phyloP scores from a whole-genome alignment of 345 rosid genomes.

The Nephelium lappaceum region DNA sequence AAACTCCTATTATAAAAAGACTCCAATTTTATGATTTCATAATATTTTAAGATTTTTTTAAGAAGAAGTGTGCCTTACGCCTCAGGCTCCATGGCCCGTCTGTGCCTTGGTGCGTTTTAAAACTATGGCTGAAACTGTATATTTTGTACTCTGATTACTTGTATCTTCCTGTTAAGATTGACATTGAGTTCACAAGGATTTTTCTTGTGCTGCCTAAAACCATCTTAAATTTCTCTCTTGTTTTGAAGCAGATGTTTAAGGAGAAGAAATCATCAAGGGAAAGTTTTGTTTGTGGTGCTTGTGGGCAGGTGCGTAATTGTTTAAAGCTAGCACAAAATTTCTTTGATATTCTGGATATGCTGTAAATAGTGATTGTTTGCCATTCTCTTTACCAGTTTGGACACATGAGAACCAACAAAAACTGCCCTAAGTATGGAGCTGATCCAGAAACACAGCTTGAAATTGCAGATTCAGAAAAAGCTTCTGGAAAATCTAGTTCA shows the following conservation, averaged over 20 bases:
- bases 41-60: too few species aligned
- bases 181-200: background rate
- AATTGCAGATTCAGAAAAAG: constrained; percentile 56
- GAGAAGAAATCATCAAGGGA: constrained; percentile 97
- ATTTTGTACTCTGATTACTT: constrained; percentile 1
- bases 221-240: constrained; percentile 2
- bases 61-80: too few species aligned
- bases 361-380: constrained; percentile 13
- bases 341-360: background rate
- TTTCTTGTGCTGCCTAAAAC: background rate
- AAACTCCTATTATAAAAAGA: too few species aligned
- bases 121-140: too few species aligned
- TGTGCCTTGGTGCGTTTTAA: too few species aligned
- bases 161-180: background rate
- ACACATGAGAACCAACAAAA: constrained; percentile 97
- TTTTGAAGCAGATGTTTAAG: constrained; percentile 59
- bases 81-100: too few species aligned
- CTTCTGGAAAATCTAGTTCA: constrained; percentile 50
- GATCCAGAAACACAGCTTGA: constrained; percentile 67
- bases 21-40: too few species aligned
- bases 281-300: constrained; percentile 93
- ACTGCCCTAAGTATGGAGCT: constrained; percentile 93
- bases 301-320: constrained; percentile 74
- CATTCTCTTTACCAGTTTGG: constrained; percentile 63
- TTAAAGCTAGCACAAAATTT: background rate